These are phyloP conservation scores for Exserohilum turcica DNA, from an alignment of 2,329 filamentous ascomycete genomes.

Conservation along the genomic window DNA sequence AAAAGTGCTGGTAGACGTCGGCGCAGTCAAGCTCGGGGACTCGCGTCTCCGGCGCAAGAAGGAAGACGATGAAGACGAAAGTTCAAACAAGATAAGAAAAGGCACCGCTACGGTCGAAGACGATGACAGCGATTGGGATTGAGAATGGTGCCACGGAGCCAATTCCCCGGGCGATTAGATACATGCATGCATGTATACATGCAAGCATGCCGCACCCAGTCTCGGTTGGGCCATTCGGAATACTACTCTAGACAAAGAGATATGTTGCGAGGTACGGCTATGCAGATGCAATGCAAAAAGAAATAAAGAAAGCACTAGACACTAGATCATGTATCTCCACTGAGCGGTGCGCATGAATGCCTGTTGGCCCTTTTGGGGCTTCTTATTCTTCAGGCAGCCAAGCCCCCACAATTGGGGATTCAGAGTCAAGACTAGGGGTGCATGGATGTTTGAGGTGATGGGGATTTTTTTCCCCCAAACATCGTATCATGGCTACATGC, in stretches of 20 bases:
- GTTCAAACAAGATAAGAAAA: constrained; percentile 57
- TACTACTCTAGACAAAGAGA: background rate
- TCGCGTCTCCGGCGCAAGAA: constrained; percentile 69
- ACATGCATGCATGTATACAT: background rate
- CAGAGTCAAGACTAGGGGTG: no score
- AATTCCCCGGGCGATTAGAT: background rate
- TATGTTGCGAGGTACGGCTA: constrained; percentile 2
- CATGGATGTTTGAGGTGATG: background rate
- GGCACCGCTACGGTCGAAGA: constrained; percentile 48
- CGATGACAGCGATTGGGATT: constrained; percentile 68
- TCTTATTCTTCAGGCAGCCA: no score
- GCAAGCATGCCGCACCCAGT: background rate
- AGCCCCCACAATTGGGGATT: no score
- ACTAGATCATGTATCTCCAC: no score
- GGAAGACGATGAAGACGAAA: constrained; percentile 59
- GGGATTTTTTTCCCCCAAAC: no score
- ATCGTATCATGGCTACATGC: no score
- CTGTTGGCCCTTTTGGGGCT: no score
- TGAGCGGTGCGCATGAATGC: no score
- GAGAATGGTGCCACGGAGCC: constrained; percentile 14
- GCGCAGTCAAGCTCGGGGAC: constrained; percentile 78
- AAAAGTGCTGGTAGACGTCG: constrained; percentile 77
- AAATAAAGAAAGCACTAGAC: background rate
- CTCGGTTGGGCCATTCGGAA: background rate
- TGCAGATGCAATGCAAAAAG: background rate